Percentiles rank a stretch among this genome's conserved stretches.
These are phyloP conservation scores for Tuber microsphaerosporum DNA, from an alignment of 495 filamentous ascomycete genomes.

Conservation along the genomic window DNA sequence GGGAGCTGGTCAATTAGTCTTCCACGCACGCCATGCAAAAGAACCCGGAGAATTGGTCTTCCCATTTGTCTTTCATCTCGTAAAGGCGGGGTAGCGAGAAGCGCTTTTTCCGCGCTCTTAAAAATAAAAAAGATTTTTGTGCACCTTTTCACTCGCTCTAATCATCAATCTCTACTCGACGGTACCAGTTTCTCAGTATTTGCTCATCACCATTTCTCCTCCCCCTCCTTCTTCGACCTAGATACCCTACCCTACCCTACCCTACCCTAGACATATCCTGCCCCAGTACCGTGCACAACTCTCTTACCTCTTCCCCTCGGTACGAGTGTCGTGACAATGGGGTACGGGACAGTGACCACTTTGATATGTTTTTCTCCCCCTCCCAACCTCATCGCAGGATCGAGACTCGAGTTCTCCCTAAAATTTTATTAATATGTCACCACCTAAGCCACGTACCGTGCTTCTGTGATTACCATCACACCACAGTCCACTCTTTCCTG, in stretches of 20 bases:
- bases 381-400: conserved; percentile 10
- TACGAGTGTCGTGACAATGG: not conserved
- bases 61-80: conserved; percentile 27
- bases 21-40: not conserved
- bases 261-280: not conserved
- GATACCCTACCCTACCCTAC: conserved; percentile 9
- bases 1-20: not conserved
- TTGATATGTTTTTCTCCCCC: conserved; percentile 5
- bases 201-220: conserved; percentile 1
- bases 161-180: not conserved
- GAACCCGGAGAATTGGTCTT: conserved; percentile 20
- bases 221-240: conserved; percentile 12
- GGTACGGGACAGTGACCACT: not conserved
- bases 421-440: not conserved
- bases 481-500: not conserved
- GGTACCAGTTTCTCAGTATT: not conserved
- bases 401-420: not conserved
- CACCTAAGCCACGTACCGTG: not conserved
- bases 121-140: not conserved
- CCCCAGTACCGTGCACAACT: not conserved
- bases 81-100: conserved; percentile 38
- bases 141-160: conserved; percentile 13
- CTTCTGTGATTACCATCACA: not conserved
- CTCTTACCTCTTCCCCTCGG: not conserved
- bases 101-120: conserved; percentile 35